These are phyloP conservation scores for Isabelozyma gotoi DNA, from an alignment of 805 yeast species.

Conservation along the genomic window DNA sequence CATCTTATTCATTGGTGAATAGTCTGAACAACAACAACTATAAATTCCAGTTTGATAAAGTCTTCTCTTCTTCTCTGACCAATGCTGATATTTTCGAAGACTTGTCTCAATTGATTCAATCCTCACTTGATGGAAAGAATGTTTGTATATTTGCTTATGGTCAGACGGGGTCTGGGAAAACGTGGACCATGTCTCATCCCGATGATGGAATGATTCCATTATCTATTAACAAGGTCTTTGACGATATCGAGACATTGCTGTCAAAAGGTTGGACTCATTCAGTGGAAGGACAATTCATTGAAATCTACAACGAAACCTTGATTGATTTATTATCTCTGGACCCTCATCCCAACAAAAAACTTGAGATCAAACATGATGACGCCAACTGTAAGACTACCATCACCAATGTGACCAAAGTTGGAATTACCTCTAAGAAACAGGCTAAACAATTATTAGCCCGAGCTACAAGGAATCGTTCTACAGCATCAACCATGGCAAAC, in stretches of 20 bases:
- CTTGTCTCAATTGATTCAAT: slow-evolving; percentile 78
- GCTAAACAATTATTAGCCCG: slow-evolving; percentile 50
- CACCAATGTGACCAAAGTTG: slow-evolving; percentile 54
- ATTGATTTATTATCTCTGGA: slow-evolving; percentile 56
- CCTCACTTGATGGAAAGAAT: slow-evolving; percentile 79
- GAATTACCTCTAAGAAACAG: slow-evolving; percentile 45
- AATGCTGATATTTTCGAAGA: slow-evolving; percentile 78
- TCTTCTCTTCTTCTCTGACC: slow-evolving; percentile 54
- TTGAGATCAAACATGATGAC: slow-evolving; percentile 74
- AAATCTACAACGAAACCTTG: slow-evolving; percentile 83
- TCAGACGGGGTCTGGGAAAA: slow-evolving; percentile 95
- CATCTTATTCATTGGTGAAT: slow-evolving; percentile 6
- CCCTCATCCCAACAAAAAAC: slow-evolving; percentile 33
- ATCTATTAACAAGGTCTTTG: slow-evolving; percentile 70
- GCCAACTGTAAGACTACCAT: slow-evolving; percentile 53
- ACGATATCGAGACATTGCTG: slow-evolving; percentile 46
- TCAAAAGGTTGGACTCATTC: slow-evolving; percentile 63
- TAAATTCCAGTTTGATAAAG: slow-evolving; percentile 71
- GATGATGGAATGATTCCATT: slow-evolving; percentile 79
- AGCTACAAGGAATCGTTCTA: slow-evolving; percentile 65
- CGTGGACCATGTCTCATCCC: slow-evolving; percentile 78
- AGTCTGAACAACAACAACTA: slow-evolving; percentile 17
- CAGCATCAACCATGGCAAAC: slow-evolving; percentile 80
- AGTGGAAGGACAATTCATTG: slow-evolving; percentile 75
- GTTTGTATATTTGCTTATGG: slow-evolving; percentile 97